Conservation (phyloP, 495 filamentous ascomycete genomes). For the Letharia columbiana region DNA sequence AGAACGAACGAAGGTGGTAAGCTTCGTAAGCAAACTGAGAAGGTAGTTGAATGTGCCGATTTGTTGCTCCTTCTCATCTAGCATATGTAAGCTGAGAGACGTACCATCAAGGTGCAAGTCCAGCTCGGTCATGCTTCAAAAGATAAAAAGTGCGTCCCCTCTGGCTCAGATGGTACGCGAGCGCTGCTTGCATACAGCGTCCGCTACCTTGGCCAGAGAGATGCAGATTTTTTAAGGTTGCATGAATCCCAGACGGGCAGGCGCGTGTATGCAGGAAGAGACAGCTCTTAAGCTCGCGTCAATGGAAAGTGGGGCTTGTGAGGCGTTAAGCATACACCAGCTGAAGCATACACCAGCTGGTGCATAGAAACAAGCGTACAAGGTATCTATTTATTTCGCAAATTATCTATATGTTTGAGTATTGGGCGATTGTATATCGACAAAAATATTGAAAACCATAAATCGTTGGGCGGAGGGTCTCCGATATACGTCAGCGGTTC, state of each 20-base stretch:
- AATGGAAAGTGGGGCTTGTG: not conserved
- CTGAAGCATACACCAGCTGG: not conserved
- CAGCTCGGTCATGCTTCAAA: slow-evolving; percentile 18
- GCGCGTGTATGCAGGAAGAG: slow-evolving; percentile 3
- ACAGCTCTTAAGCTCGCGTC: not conserved
- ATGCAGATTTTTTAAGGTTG: slow-evolving; percentile 7
- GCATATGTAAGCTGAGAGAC: not conserved
- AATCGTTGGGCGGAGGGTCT: not conserved
- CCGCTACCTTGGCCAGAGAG: slow-evolving; percentile 16
- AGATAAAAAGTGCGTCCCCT: not conserved
- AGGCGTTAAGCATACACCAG: not conserved
- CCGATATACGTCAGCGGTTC: not conserved
- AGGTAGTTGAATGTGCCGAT: not conserved
- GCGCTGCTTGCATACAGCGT: slow-evolving; percentile 8
- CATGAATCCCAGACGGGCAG: slow-evolving; percentile 7
- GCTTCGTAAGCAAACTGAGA: not conserved
- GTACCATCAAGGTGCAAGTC: slow-evolving; percentile 14
- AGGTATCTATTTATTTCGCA: not conserved
- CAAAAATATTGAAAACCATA: not conserved
- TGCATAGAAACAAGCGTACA: not conserved
- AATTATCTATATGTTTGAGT: not conserved
- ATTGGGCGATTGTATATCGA: not conserved
- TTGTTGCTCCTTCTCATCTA: not conserved
- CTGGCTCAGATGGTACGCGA: slow-evolving; percentile 9
- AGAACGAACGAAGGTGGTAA: not conserved